phyloP scores from a whole-genome alignment of 2,329 filamentous ascomycete genomes.

The Myriosclerotinia curreyana region DNA sequence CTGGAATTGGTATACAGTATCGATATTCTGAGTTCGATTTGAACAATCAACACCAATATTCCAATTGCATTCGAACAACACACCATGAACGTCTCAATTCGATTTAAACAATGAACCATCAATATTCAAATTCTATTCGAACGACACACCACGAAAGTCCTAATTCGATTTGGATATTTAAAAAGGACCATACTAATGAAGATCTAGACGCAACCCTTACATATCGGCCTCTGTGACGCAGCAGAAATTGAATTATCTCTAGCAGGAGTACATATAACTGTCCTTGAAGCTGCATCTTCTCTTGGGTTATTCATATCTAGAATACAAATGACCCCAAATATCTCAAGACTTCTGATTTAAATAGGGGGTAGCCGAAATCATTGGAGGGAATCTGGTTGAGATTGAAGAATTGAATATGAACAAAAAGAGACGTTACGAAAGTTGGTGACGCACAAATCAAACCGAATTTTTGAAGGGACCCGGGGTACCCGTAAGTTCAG shows the following conservation, averaged over 20 bases:
- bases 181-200: background rate
- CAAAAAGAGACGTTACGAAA: constrained; percentile 23
- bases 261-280: constrained; percentile 34
- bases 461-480: background rate
- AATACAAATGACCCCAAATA: constrained; percentile 30
- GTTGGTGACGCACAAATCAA: background rate
- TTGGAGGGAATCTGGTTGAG: constrained; percentile 24
- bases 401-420: constrained; percentile 27
- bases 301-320: constrained; percentile 36
- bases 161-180: background rate
- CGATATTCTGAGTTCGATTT: no score
- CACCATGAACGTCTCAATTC: background rate
- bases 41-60: background rate
- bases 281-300: constrained; percentile 30
- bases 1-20: background rate
- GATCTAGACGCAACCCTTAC: background rate
- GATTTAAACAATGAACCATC: background rate
- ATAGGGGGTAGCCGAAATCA: constrained; percentile 26
- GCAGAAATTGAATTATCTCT: constrained; percentile 38
- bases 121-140: background rate
- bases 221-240: constrained; percentile 25
- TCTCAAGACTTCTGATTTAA: constrained; percentile 25
- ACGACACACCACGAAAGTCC: no score
- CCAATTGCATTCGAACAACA: no score
- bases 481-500: background rate